Conservation (phyloP, 305 asterid species). For the Fraxinus dipetala region DNA sequence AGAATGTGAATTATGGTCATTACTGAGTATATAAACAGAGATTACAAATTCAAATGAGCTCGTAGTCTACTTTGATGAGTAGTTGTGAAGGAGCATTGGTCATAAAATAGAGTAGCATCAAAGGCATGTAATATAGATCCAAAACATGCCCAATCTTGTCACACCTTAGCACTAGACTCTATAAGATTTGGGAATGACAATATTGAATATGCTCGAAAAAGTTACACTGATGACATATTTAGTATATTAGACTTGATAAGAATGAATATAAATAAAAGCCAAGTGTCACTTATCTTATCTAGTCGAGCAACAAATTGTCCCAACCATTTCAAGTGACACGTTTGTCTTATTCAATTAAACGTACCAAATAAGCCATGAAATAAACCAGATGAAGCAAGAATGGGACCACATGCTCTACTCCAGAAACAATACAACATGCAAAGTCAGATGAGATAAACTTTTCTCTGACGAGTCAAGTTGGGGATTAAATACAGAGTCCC, state of each 20-base stretch:
- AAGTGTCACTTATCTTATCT: neutral
- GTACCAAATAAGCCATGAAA: neutral
- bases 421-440: neutral
- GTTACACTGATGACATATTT: neutral
- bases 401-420: neutral
- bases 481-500: neutral
- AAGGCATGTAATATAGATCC: neutral
- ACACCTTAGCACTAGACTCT: neutral
- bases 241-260: neutral
- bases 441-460: neutral
- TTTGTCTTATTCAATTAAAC: neutral
- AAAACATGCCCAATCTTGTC: neutral
- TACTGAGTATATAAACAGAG: neutral
- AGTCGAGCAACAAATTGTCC: neutral
- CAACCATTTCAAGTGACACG: neutral
- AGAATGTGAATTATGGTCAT: neutral
- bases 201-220: neutral
- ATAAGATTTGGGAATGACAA: neutral
- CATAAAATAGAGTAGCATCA: neutral
- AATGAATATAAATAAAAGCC: neutral
- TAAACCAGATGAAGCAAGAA: neutral
- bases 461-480: neutral
- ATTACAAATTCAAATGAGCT: neutral
- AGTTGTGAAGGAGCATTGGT: neutral
- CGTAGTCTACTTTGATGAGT: neutral